These are phyloP conservation scores for Ophiostoma ulmi DNA, from an alignment of 2,329 filamentous ascomycete species.

Conservation along the genomic window DNA sequence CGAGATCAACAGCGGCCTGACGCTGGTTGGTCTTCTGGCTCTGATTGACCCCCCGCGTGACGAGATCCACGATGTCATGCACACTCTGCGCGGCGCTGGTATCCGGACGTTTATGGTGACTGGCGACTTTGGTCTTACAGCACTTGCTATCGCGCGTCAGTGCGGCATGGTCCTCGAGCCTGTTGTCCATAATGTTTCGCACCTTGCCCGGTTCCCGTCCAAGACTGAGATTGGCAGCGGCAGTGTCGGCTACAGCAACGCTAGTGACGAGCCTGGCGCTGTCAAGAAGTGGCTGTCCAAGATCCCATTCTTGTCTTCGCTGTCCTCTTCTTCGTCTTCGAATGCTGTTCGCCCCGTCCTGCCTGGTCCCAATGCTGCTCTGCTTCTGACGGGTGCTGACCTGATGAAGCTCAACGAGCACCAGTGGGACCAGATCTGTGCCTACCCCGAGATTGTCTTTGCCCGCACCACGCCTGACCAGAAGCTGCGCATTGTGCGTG, in stretches of 20 bases:
- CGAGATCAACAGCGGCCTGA: constrained; percentile 54
- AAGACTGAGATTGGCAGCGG: neutral
- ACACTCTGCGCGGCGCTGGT: constrained; percentile 61
- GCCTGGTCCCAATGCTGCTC: constrained; percentile 35
- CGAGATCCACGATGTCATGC: constrained; percentile 63
- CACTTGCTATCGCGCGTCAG: constrained; percentile 55
- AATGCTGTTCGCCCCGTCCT: neutral
- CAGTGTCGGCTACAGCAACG: neutral
- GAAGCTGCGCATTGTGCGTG: constrained; percentile 70
- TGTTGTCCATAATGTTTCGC: neutral
- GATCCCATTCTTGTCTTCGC: neutral
- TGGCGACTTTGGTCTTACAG: constrained; percentile 71
- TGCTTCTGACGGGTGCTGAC: constrained; percentile 62
- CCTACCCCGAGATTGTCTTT: constrained; percentile 60
- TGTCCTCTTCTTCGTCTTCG: neutral
- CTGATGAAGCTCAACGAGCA: constrained; percentile 59
- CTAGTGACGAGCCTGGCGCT: constrained; percentile 34
- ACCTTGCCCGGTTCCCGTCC: neutral
- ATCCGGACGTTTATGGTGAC: constrained; percentile 78
- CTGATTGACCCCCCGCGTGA: constrained; percentile 73
- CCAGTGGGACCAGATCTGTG: constrained; percentile 64
- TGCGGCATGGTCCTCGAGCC: constrained; percentile 58
- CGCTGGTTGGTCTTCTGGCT: constrained; percentile 68
- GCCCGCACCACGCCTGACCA: constrained; percentile 72
- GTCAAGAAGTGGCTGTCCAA: constrained; percentile 36